Conservation (phyloP, 345 rosid genomes). For the Linum lewisii region DNA sequence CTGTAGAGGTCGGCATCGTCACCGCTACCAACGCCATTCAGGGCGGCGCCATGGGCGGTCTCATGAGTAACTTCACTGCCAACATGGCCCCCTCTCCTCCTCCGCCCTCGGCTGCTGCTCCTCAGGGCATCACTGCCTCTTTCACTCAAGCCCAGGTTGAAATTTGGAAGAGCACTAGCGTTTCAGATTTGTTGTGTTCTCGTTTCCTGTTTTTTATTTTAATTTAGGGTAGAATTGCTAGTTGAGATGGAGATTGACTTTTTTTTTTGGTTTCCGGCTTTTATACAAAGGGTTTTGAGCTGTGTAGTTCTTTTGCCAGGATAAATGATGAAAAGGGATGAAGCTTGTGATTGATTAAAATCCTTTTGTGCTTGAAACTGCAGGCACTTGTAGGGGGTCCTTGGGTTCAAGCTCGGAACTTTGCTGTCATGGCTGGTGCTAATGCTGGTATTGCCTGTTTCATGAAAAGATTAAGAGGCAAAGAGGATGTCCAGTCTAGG, state of each 20-base stretch:
- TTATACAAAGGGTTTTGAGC: no score
- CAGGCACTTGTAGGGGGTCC: slow-evolving; percentile 93
- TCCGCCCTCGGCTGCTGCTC: slow-evolving; percentile 39
- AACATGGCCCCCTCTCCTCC: slow-evolving; percentile 45
- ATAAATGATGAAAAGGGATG: neutral
- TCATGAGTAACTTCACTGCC: slow-evolving; percentile 62
- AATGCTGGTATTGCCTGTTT: slow-evolving; percentile 82
- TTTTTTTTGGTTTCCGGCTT: no score
- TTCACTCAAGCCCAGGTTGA: slow-evolving; percentile 79
- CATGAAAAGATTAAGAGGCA: slow-evolving; percentile 89
- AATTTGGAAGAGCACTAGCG: no score
- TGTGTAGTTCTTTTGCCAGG: neutral
- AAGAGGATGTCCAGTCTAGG: slow-evolving; percentile 91
- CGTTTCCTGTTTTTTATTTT: neutral
- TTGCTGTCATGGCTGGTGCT: slow-evolving; percentile 87
- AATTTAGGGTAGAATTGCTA: no score
- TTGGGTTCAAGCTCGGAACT: slow-evolving; percentile 86
- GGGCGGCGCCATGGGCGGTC: slow-evolving; percentile 78
- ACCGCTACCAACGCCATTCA: slow-evolving; percentile 61
- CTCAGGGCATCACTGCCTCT: slow-evolving; percentile 83
- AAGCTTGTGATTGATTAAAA: neutral
- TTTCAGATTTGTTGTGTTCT: neutral
- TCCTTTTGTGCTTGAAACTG: neutral
- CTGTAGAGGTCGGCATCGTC: slow-evolving; percentile 71
- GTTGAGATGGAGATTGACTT: no score